phyloP scores from a whole-genome alignment of 257 asterid species.

The Solanum okadae region DNA sequence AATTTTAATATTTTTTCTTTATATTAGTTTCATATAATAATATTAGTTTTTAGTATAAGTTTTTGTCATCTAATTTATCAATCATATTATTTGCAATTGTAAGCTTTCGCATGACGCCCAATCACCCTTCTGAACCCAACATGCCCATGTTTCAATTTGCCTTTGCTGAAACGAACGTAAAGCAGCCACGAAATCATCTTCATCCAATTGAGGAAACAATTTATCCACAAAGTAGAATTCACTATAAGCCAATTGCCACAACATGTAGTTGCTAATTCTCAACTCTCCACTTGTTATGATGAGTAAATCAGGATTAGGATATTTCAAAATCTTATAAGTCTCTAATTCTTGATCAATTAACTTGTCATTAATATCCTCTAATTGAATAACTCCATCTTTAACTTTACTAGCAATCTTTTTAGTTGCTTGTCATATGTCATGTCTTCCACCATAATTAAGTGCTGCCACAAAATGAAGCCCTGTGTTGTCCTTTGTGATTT shows the following conservation, averaged over 20 bases:
- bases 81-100: no score
- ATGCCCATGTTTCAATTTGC: no score
- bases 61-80: no score
- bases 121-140: no score
- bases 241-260: constrained; percentile 11
- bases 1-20: no score
- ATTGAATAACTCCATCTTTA: not conserved
- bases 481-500: not conserved
- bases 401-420: constrained; percentile 17
- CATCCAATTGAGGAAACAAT: constrained; percentile 14
- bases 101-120: no score
- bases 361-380: not conserved
- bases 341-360: not conserved
- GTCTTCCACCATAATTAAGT: constrained; percentile 5
- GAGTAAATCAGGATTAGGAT: constrained; percentile 21
- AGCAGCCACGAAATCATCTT: constrained; percentile 1
- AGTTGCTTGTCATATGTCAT: constrained; percentile 15
- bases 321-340: not conserved
- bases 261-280: constrained; percentile 25
- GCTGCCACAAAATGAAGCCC: constrained; percentile 13
- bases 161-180: no score
- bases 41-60: no score
- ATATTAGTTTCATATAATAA: no score
- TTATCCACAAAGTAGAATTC: not conserved
- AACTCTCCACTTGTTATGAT: constrained; percentile 24